Evolutionary conservation across 768 basidiomycete species (phyloP), one percentile per base, ranked within the genome.

Genomic region (Leccinellum rugosiceps): DNA sequence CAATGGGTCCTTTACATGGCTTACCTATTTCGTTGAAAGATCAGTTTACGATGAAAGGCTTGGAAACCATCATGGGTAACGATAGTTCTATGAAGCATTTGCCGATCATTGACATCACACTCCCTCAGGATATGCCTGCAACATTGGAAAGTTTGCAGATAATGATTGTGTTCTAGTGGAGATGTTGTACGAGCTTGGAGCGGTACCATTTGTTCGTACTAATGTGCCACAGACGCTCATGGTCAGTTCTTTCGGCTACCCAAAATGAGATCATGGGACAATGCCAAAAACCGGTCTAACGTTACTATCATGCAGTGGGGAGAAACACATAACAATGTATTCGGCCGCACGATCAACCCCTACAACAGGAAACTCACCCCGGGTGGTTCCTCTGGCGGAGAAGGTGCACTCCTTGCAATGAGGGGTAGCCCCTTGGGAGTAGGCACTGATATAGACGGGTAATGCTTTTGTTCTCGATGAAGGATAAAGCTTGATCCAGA

Each of bases 331-430:
- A 95, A 94, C 68, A 76, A 86, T 63, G 77, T 93, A 32, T 94
- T 88, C 62, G 92, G 92, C 1, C 77, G 90, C 46, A 94, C 93
- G 1, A 69, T 75, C 15, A 93, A 94, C 65, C 92, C 93, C 0
- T 78, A 78, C 69, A 92, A 93, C 64, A 81, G 86, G 15, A 77
- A 78, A 19, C 77, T 92, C 45, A 91, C 88, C 4, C 72, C 79
- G 6, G 93, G 93, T 15, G 93, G 93, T 0, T 94, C 91, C 1
- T 89, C 88, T 3, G 93, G 94, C 5, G 93, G 93, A 31, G 94
- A 94, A 74, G 88, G 88, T 30, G 90, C 92, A 0, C 79, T 94
- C 3, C 69, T 94, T 38, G 86, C 64, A 46, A 61, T 73, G 62
- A 76, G 69, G 50, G 82, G 82, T 25, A 75, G 74, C 35, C 74